Base-by-base conservation (phyloP, 331 rosid genomes). In the Arachis monticola region DNA sequence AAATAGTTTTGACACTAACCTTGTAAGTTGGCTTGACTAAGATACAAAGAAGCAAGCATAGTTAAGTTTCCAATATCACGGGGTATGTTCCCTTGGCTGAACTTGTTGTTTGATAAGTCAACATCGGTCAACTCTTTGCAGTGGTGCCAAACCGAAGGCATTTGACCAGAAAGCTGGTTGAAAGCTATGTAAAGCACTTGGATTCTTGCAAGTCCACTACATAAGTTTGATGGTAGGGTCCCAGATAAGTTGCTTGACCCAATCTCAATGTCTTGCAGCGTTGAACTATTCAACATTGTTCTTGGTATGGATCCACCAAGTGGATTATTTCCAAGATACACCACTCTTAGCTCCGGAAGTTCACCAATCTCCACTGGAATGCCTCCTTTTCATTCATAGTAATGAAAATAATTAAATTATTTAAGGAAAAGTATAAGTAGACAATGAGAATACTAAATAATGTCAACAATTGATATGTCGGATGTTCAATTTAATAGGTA, bases 301-400 rank as follows among this genome's bases (percentile, higher is more conserved):
- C 70, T 27, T 8, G 79, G 79, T 60, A 80, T 73, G 40, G 60
- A 75, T 2, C 63, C 76, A 60, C 14, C 8, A 12, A 80, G 58
- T 0, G 57, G 56, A 56, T 74, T 80, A 10, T 61, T 32, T 7
- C 67, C 52, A 42, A 74, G 72, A 69, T 67, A 44, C 38, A 80
- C 13, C 10, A 5, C 5, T 10, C 31, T n/a, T 31, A 80, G 66
- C 1, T 14, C 11, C 53, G 45, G 72, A 60, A 80, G 67, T 9
- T 74, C 70, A 7, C 80, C 83, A 8, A 74, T 68, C 53, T 61
- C 76, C 8, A 17, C 61, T 10, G 76, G 83, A 60, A 80, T 46
- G 10, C 40, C 50, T 31, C 83, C 80, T 65, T 61, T 61, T 14
- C 32, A 4, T 46, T n/a, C 51, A 73, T 35, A 73, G 32, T 46